Percentiles rank a stretch among this genome's conserved stretches.
Evolutionary conservation across 495 filamentous ascomycete genomes (phyloP).

Genomic region (Oleoguttula mirabilis): DNA sequence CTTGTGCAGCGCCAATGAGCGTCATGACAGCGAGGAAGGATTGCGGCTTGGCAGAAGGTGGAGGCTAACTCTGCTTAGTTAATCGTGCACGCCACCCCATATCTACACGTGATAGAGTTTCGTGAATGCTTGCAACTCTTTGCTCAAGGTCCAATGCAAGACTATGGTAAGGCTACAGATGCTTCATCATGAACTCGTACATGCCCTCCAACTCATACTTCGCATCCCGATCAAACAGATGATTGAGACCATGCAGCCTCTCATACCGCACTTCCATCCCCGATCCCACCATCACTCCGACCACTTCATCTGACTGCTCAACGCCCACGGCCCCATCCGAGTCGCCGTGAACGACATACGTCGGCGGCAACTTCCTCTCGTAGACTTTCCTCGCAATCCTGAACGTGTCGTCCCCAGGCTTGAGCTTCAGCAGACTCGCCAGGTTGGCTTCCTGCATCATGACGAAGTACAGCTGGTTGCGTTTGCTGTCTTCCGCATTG

Average conservation of each 20-base stretch:
- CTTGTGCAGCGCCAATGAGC: too few species aligned
- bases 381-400: constrained; percentile 10
- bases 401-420: constrained; percentile 4
- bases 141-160: too few species aligned
- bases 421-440: constrained; percentile 1
- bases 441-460: constrained; percentile 12
- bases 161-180: constrained; percentile 9
- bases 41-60: too few species aligned
- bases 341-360: constrained; percentile 14
- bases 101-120: too few species aligned
- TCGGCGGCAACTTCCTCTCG: constrained; percentile 9
- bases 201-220: constrained; percentile 8
- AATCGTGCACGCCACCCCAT: too few species aligned
- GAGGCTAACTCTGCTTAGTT: too few species aligned
- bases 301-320: constrained; percentile 17
- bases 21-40: too few species aligned
- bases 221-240: constrained; percentile 15
- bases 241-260: constrained; percentile 8
- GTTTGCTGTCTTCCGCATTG: background rate
- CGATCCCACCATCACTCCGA: constrained; percentile 10
- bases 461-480: constrained; percentile 2
- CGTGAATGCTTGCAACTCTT: too few species aligned
- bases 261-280: constrained; percentile 12
- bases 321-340: constrained; percentile 12
- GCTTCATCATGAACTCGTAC: constrained; percentile 14